These are phyloP conservation scores for Pseudogymnoascus sp. DNA, from an alignment of 2,329 filamentous ascomycete genomes.

Conservation along the genomic window DNA sequence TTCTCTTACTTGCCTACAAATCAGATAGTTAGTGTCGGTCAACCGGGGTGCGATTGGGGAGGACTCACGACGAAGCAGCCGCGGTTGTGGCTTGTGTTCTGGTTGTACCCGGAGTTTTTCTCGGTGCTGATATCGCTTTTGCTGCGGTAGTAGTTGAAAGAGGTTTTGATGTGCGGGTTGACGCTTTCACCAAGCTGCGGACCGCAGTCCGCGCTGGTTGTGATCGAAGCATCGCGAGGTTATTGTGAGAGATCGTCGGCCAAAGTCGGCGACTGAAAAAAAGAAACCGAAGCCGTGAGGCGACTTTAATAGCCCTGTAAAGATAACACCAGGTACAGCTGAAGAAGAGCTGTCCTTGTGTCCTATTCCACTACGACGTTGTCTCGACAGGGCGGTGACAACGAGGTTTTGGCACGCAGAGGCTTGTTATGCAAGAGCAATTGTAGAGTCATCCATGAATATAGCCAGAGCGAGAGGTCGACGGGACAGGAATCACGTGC, in stretches of 20 bases:
- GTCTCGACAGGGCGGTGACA: slow-evolving; percentile 1
- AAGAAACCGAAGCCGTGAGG: neutral
- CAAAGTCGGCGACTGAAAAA: slow-evolving; percentile 6
- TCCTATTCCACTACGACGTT: slow-evolving; percentile 3
- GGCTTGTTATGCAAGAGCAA: neutral
- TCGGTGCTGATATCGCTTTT: slow-evolving; percentile 18
- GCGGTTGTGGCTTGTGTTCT: slow-evolving; percentile 45
- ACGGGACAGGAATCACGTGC: neutral
- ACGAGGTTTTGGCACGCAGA: slow-evolving; percentile 1
- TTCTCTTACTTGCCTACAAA: slow-evolving; percentile 46
- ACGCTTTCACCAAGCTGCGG: slow-evolving; percentile 34
- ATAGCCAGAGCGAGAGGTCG: slow-evolving; percentile 1
- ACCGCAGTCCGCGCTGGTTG: slow-evolving; percentile 41
- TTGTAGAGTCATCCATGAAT: slow-evolving; percentile 9
- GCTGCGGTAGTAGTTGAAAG: slow-evolving; percentile 39
- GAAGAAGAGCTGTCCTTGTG: slow-evolving; percentile 4
- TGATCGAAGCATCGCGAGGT: slow-evolving; percentile 39
- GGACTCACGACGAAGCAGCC: slow-evolving; percentile 47
- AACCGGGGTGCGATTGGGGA: slow-evolving; percentile 13
- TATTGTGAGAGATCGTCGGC: neutral
- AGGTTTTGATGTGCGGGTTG: slow-evolving; percentile 26
- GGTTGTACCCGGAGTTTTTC: slow-evolving; percentile 35
- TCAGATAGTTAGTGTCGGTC: slow-evolving; percentile 16
- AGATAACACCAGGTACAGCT: slow-evolving; percentile 7
- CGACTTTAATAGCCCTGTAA: slow-evolving; percentile 1